Evolutionary conservation across 192 early-diverging fungal species (phyloP), one percentile per base, ranked within the genome.

Genomic region (Backusella parvicylindrica): DNA sequence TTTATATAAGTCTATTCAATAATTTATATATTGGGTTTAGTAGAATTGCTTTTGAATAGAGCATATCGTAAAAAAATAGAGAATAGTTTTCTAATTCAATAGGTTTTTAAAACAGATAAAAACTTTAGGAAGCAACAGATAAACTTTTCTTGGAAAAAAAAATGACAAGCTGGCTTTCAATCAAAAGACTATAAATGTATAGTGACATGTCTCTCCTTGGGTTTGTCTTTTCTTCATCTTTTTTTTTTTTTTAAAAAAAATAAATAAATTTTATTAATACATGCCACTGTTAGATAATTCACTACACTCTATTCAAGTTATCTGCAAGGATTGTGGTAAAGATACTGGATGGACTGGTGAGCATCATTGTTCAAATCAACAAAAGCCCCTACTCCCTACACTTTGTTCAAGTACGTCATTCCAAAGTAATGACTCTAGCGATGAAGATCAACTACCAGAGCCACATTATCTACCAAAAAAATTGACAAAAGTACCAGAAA

Each of bases 241-340:
- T 7, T 60, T 28, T n/a, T 60, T 60, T 26, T 28, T 38, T 6
- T 9, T 38, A 38, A 38, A 60, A 11, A 26, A 26, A 41, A 23
- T 21, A 50, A n/a, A 26, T 12, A 60, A 28, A 2, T 11, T 13
- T 60, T 60, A 60, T 6, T 6, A 47, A n/a, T 47, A 16, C 8
- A 60, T 60, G 53, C 26, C 21, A 28, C 13, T 60, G 3, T 13
- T 60, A 26, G 53, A 60, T 28, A 28, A 60, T 60, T 28, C 23
- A 3, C 53, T 60, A 12, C 53, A 60, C 13, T 60, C 53, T 12
- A 60, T 60, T 9, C 21, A 60, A 28, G 78, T 90, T 13, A 79
- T 88, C 43, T 90, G 89, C 72, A 86, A 84, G 37, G 89, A 90
- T 72, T 90, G 89, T 82, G 81, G 79, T 8, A 78, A 86, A 53